Percentiles rank a stretch among this genome's conserved stretches.
These are phyloP conservation scores for Globisporangium spiculum DNA, from an alignment of 352 stramenopile genomes.

Conservation along the genomic window DNA sequence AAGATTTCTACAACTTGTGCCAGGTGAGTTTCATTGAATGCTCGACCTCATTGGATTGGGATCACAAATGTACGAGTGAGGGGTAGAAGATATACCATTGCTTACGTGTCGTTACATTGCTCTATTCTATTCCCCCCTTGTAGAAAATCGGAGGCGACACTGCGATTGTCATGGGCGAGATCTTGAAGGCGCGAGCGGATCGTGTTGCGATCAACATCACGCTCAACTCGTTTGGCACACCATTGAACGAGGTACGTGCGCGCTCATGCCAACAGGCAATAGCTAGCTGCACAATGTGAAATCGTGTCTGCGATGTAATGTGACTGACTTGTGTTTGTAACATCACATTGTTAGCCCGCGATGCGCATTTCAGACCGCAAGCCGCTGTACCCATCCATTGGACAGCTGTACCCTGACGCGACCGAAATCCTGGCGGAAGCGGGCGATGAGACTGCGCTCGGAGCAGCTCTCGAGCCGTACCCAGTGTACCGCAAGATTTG, in stretches of 20 bases:
- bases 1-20: constrained; percentile 95
- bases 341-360: constrained; percentile 55
- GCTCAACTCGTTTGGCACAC: constrained; percentile 97
- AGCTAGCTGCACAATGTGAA: too few relatives aligned
- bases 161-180: constrained; percentile 96
- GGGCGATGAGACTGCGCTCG: constrained; percentile 87
- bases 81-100: neutral
- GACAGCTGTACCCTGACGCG: constrained; percentile 96
- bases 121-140: neutral
- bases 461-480: constrained; percentile 91
- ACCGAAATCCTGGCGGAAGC: constrained; percentile 94
- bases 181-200: constrained; percentile 94
- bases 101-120: neutral
- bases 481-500: constrained; percentile 97
- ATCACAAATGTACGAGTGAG: neutral
- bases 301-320: neutral
- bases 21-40: constrained; percentile 35
- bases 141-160: constrained; percentile 96
- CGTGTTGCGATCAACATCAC: constrained; percentile 99
- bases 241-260: constrained; percentile 71
- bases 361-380: constrained; percentile 98
- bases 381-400: constrained; percentile 96
- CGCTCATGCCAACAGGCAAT: too few relatives aligned
- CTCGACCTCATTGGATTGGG: constrained; percentile 1
- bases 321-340: constrained; percentile 19